phyloP scores from a whole-genome alignment of 768 basidiomycete species.

The Mycena venus region DNA sequence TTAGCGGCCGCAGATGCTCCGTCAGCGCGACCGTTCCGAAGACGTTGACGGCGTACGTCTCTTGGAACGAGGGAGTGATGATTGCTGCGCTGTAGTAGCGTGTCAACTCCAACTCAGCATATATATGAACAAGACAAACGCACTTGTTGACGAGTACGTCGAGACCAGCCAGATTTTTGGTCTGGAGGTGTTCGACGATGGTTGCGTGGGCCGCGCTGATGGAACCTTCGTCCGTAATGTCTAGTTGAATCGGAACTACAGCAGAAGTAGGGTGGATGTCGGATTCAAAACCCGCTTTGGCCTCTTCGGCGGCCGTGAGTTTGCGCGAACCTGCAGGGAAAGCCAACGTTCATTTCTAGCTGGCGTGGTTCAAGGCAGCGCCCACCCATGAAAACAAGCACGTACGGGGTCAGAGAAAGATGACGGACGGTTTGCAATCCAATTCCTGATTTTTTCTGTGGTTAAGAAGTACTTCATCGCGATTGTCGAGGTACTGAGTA shows the following conservation, averaged over 20 bases:
- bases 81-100: too few relatives aligned
- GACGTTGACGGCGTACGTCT: too few relatives aligned
- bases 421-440: neutral
- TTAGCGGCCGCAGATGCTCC: too few relatives aligned
- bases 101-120: too few relatives aligned
- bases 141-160: constrained; percentile 15
- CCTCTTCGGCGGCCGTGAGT: constrained; percentile 5
- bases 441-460: neutral
- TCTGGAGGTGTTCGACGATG: neutral
- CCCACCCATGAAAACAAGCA: neutral
- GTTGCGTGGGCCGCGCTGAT: neutral
- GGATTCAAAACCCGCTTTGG: neutral
- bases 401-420: neutral
- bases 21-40: too few relatives aligned
- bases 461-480: neutral
- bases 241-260: constrained; percentile 16
- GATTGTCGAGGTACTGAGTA: neutral
- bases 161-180: neutral
- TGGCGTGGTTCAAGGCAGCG: neutral
- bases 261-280: constrained; percentile 13
- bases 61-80: too few relatives aligned
- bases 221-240: constrained; percentile 10
- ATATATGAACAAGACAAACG: too few relatives aligned
- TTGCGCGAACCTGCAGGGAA: constrained; percentile 7
- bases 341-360: neutral